Evolutionary conservation across 177 flowering plant species (phyloP), one percentile per base, ranked within the genome.

Genomic region (Vitis hybrid): DNA sequence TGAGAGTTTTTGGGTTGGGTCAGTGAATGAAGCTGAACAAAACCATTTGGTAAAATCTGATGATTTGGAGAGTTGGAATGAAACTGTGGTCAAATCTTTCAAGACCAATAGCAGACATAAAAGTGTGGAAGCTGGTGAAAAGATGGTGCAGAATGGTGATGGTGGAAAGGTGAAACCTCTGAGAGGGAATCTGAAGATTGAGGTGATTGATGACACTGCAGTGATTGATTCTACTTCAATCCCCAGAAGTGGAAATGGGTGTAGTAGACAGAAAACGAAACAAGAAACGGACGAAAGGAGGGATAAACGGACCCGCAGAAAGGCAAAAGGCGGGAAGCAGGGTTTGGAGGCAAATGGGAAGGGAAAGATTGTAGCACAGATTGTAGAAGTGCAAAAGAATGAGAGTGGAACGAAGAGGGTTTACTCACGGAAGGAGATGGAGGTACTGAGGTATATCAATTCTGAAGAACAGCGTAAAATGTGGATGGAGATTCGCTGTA

Each of bases 401-500:
- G 71, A 57, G 50, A 60, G 58, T 62, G 66, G 52, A 12, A 53
- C 44, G 47, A 81, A 78, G 79, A 78, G 38, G 44, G 33, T 33
- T 67, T 90, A 91, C 78, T 76, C 89, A 3, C 88, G 95, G 78
- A 70, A 68, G 69, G 85, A 85, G 70, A 51, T 94, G 90, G 89
- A 85, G 79, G 83, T 76, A 4, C 50, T 92, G 77, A 86, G 90
- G 84, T 84, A 71, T 84, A 77, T 66, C 51, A 68, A 82, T 33
- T 31, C 70, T 49, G 86, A 75, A 31, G 81, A 65, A 17, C 98
- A 94, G 76, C 68, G 66, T 73, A 83, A 73, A 66, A 66, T 82
- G 70, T 92, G 98, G 98, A 79, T 53, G 62, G 85, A 73, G 73
- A 73, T 94, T 12, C 86, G 83, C 72, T 53, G 71, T 71, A 87